A percentile compares a stretch with the other conserved stretches of the same genome.
These are phyloP conservation scores for Acanthamoeba royreba DNA, from an alignment of 208 protist genomes.

Conservation along the genomic window DNA sequence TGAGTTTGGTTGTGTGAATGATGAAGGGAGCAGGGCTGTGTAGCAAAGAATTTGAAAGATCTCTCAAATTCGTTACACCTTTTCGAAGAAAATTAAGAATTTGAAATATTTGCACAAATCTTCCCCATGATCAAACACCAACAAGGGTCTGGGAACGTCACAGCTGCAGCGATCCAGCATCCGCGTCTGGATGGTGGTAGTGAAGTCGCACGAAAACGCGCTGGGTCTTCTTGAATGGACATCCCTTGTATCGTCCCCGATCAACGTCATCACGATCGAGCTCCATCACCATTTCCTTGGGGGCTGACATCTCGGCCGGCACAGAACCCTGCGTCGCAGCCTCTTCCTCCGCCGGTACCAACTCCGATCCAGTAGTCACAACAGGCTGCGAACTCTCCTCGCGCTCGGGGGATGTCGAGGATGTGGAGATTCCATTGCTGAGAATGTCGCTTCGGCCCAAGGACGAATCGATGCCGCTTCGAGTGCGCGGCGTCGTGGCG, in stretches of 20 bases:
- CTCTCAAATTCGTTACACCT: too few species aligned
- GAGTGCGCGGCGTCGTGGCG: neutral
- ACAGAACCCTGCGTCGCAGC: neutral
- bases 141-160: too few species aligned
- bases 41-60: too few species aligned
- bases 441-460: too few species aligned
- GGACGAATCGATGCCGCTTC: neutral
- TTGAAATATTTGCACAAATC: too few species aligned
- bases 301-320: neutral
- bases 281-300: neutral
- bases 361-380: neutral
- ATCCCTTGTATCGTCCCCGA: neutral
- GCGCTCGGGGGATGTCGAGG: neutral
- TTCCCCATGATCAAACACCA: too few species aligned
- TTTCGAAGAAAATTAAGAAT: too few species aligned
- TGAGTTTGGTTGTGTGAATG: too few species aligned
- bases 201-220: neutral
- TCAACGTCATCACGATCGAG: neutral
- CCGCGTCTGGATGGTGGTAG: too few species aligned
- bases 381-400: neutral
- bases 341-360: neutral
- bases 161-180: too few species aligned
- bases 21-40: too few species aligned
- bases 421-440: neutral
- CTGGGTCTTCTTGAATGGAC: slow-evolving; percentile 1